A percentile compares a stretch with the other conserved stretches of the same genome.
These are phyloP conservation scores for Fusarium burgessii DNA, from an alignment of 2,329 filamentous ascomycete genomes.

Conservation along the genomic window DNA sequence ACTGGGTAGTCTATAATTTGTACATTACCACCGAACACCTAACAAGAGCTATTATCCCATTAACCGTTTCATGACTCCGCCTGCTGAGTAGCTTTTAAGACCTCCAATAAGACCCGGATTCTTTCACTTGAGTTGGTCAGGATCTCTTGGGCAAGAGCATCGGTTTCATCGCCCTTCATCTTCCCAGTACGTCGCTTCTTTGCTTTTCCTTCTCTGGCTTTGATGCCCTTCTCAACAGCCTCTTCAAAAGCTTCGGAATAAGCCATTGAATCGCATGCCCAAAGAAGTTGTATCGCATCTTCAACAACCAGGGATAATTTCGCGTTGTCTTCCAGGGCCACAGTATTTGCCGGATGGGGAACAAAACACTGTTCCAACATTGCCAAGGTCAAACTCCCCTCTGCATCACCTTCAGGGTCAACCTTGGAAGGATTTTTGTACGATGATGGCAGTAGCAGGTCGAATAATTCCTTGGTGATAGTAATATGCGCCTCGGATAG, in stretches of 20 bases:
- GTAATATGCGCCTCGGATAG: constrained; percentile 56
- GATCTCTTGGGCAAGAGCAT: constrained; percentile 57
- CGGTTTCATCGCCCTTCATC: constrained; percentile 50
- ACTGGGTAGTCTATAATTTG: constrained; percentile 39
- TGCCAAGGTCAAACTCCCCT: constrained; percentile 55
- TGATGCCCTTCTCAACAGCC: constrained; percentile 61
- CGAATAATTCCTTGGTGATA: constrained; percentile 59
- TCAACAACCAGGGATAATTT: constrained; percentile 79
- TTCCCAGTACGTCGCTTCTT: constrained; percentile 56
- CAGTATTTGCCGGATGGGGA: constrained; percentile 71
- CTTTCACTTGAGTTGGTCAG: constrained; percentile 60
- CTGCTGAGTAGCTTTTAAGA: constrained; percentile 45
- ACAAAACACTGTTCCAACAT: constrained; percentile 72
- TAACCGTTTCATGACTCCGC: constrained; percentile 28
- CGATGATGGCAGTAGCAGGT: constrained; percentile 58
- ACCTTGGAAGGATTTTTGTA: constrained; percentile 57
- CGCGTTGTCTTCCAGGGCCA: constrained; percentile 74
- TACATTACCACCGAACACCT: constrained; percentile 28
- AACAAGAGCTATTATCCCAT: neutral
- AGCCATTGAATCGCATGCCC: constrained; percentile 50
- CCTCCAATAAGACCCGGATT: constrained; percentile 55
- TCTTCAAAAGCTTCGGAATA: constrained; percentile 54
- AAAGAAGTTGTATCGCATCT: constrained; percentile 68
- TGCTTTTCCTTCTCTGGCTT: constrained; percentile 61
- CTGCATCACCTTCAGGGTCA: constrained; percentile 52